Evolutionary conservation across 352 stramenopile species (phyloP).

Genomic region (Phytopythium montanum): DNA sequence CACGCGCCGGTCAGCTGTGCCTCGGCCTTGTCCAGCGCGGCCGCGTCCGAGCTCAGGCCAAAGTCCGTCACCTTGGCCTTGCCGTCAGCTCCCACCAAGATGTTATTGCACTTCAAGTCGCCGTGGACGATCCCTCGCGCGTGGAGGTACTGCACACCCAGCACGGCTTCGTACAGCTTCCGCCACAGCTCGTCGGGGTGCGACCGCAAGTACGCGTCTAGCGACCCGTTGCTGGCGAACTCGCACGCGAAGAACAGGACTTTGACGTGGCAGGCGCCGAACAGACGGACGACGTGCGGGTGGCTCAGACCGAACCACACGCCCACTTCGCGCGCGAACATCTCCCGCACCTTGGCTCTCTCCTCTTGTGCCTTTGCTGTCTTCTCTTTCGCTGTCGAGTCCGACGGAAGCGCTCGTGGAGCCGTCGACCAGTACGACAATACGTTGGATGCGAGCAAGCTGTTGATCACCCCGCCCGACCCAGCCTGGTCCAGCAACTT

Average conservation of each 20-base stretch:
- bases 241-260: conserved; percentile 13
- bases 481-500: not conserved
- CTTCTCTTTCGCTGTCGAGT: not conserved
- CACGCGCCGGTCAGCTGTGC: not conserved
- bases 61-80: not conserved
- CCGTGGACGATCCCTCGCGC: conserved; percentile 4
- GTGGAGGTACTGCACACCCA: conserved; percentile 2
- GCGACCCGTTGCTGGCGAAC: not conserved
- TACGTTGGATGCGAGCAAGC: not conserved
- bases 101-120: conserved; percentile 3
- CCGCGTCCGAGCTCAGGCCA: not conserved
- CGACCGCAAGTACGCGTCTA: conserved; percentile 8
- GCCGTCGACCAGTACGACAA: not conserved
- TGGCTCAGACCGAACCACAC: conserved; percentile 20
- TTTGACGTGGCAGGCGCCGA: conserved; percentile 13
- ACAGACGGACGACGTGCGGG: conserved; percentile 15
- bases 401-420: not conserved
- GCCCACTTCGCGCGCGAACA: conserved; percentile 15
- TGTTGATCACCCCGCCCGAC: not conserved
- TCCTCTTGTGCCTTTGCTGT: not conserved
- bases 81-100: not conserved
- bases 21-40: not conserved
- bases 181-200: not conserved
- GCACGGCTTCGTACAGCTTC: not conserved
- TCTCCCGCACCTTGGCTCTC: not conserved